These are phyloP conservation scores for Metschnikowia baotianmanensis DNA, from an alignment of 805 yeast genomes.

Conservation along the genomic window DNA sequence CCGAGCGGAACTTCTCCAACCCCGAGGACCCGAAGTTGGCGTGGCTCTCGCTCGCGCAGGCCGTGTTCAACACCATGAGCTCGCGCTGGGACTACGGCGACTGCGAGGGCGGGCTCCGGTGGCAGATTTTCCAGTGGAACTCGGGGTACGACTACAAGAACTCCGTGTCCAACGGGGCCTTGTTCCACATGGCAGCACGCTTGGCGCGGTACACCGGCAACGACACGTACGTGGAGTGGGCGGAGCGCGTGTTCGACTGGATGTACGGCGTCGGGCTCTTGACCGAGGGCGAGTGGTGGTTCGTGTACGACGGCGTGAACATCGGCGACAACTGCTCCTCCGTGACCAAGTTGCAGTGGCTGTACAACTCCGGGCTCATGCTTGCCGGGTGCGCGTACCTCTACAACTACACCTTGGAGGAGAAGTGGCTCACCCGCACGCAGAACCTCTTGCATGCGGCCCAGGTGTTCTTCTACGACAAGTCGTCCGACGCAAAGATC, in stretches of 20 bases:
- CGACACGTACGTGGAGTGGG: constrained; percentile 69
- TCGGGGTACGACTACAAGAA: constrained; percentile 92
- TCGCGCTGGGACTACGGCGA: constrained; percentile 73
- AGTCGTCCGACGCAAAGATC: constrained; percentile 35
- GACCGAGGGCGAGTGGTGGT: constrained; percentile 42
- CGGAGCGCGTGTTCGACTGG: constrained; percentile 81
- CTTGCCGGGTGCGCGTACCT: constrained; percentile 78
- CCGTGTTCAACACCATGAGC: constrained; percentile 88
- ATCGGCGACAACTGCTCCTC: constrained; percentile 58
- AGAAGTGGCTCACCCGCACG: constrained; percentile 65
- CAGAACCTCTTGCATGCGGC: constrained; percentile 53
- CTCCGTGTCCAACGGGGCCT: constrained; percentile 84
- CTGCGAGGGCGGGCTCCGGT: constrained; percentile 89
- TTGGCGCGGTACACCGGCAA: constrained; percentile 81
- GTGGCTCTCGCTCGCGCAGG: constrained; percentile 85
- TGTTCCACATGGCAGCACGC: constrained; percentile 85
- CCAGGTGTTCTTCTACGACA: constrained; percentile 50
- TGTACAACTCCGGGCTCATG: constrained; percentile 81
- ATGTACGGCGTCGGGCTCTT: constrained; percentile 48
- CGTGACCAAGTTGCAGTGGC: constrained; percentile 68
- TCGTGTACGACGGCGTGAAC: constrained; percentile 75
- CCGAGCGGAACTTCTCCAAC: constrained; percentile 79
- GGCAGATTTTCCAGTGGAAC: constrained; percentile 97
- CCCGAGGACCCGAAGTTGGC: constrained; percentile 55
- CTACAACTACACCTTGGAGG: constrained; percentile 68